Percentiles rank a stretch among this genome's conserved stretches.
Conservation (phyloP, 2,329 filamentous ascomycete genomes). For the Pyrenochaeta sp. region DNA sequence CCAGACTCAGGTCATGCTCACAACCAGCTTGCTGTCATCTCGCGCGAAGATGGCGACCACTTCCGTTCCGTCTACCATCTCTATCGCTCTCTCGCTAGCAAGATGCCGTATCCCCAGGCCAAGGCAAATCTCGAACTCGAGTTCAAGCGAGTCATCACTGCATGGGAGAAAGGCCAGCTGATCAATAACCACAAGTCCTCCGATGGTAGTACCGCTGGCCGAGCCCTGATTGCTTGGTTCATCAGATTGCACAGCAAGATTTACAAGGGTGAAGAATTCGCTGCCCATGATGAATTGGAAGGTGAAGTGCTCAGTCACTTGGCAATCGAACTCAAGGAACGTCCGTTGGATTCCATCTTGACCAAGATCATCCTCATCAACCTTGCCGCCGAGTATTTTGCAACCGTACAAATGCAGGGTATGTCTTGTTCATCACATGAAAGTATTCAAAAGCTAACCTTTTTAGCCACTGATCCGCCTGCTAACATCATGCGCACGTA, state of each 20-base stretch:
- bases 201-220: conserved; percentile 62
- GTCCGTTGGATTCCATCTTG: conserved; percentile 69
- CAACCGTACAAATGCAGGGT: conserved; percentile 68
- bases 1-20: conserved; percentile 82
- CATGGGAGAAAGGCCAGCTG: conserved; percentile 64
- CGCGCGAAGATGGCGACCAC: conserved; percentile 78
- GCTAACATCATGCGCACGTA: conserved; percentile 51
- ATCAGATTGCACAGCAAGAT: conserved; percentile 85
- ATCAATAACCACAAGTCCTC: conserved; percentile 50
- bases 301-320: conserved; percentile 83
- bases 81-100: conserved; percentile 79
- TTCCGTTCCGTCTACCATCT: conserved; percentile 88
- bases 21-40: conserved; percentile 90
- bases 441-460: conserved; percentile 14
- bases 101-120: conserved; percentile 77
- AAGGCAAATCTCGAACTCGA: conserved; percentile 79
- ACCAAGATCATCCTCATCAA: conserved; percentile 86
- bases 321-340: conserved; percentile 73
- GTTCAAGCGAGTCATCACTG: conserved; percentile 70
- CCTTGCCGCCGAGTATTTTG: conserved; percentile 81
- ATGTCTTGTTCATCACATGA: conserved; percentile 28
- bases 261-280: conserved; percentile 77
- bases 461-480: conserved; percentile 32
- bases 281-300: conserved; percentile 81
- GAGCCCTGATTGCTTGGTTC: conserved; percentile 80